These are phyloP conservation scores for Rosa persica DNA, from an alignment of 306 rosid species.

Conservation along the genomic window DNA sequence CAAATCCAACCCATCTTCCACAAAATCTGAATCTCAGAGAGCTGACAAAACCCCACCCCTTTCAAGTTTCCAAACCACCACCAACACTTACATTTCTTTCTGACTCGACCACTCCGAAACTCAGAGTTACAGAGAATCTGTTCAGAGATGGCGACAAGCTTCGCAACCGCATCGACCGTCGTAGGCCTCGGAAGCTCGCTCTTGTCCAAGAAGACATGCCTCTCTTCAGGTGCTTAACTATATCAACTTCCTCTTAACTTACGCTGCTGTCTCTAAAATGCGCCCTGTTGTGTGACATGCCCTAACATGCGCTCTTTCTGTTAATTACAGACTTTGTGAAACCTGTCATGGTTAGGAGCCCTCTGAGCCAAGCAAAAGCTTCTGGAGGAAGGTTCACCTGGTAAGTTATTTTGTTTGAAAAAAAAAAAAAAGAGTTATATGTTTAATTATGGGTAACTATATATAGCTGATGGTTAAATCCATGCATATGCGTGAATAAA, in stretches of 20 bases:
- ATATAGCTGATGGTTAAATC: background rate
- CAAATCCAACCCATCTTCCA: constrained; percentile 41
- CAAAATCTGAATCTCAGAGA: constrained; percentile 23
- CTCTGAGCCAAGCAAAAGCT: constrained; percentile 51
- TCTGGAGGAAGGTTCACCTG: constrained; percentile 60
- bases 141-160: constrained; percentile 54
- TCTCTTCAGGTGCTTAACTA: constrained; percentile 45
- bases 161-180: constrained; percentile 59
- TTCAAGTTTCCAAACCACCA: background rate
- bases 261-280: background rate
- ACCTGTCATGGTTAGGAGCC: constrained; percentile 55
- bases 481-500: background rate
- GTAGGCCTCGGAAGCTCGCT: constrained; percentile 51
- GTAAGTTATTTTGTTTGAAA: constrained; percentile 32
- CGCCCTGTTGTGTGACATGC: background rate
- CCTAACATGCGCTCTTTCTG: background rate
- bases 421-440: background rate
- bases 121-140: background rate
- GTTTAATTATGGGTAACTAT: background rate
- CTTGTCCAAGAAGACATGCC: constrained; percentile 35
- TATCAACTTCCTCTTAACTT: background rate
- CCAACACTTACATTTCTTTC: background rate
- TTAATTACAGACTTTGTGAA: constrained; percentile 55
- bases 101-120: background rate
- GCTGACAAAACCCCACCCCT: constrained; percentile 10